Percentiles rank a stretch among this genome's conserved stretches.
Evolutionary conservation across 148 eudicot species (phyloP).

Genomic region (Linanthus parryae): DNA sequence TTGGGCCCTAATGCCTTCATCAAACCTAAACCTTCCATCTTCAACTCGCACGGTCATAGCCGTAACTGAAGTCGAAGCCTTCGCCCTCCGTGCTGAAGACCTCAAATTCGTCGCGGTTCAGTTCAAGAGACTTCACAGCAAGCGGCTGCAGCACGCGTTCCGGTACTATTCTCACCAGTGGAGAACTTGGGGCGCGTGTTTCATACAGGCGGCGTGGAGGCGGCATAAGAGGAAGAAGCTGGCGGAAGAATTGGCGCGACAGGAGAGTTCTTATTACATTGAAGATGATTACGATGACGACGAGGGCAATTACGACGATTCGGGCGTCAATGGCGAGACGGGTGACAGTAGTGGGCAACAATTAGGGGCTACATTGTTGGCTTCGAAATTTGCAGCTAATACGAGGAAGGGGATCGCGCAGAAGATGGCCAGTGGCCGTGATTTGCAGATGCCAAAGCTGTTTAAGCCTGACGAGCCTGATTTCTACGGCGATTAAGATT

Average conservation of each 20-base stretch:
- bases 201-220: conserved; percentile 81
- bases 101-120: conserved; percentile 17
- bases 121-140: conserved; percentile 21
- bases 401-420: conserved; percentile 45
- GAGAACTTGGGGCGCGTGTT: conserved; percentile 30
- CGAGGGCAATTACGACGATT: background rate
- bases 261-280: conserved; percentile 33
- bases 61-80: conserved; percentile 18
- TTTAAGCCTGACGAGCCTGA: conserved; percentile 86
- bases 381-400: conserved; percentile 70
- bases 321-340: conserved; percentile 1
- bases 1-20: conserved; percentile 18
- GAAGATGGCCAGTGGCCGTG: conserved; percentile 22
- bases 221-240: conserved; percentile 48
- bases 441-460: conserved; percentile 64
- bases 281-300: background rate
- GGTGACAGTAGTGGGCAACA: conserved; percentile 21
- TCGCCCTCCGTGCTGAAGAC: conserved; percentile 16
- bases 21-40: conserved; percentile 8
- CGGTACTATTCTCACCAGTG: conserved; percentile 17
- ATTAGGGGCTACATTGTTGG: conserved; percentile 53
- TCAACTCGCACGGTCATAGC: conserved; percentile 25
- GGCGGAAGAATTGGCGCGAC: conserved; percentile 46
- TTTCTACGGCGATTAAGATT: conserved; percentile 26
- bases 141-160: conserved; percentile 12